Base-by-base conservation (phyloP, 2,329 filamentous ascomycete species). In the Xylaria sp. region DNA sequence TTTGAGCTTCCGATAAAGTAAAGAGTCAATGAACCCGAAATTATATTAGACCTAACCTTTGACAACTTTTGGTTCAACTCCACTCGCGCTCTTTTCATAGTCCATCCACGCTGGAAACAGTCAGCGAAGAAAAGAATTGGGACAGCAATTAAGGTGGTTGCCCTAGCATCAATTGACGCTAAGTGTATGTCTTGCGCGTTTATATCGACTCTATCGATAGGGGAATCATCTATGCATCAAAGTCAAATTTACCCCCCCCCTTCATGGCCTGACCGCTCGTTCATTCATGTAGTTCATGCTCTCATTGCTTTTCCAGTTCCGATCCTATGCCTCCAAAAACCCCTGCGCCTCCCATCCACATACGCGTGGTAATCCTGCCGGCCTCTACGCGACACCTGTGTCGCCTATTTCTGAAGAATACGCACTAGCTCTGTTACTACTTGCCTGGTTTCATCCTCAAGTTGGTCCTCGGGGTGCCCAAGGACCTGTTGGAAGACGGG, bases 401-500 rank as follows among this genome's bases (percentile, higher is more conserved):
- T 35, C 12, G 23, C 25, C 27, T 73, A 79, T 42, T 75, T 76
- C 2, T 73, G 70, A 16, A 79, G 70, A 23, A 70, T 63, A 18
- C 65, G 71, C 44, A 92, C 90, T 62, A 92, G 87, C 78, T 90
- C 86, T 74, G 88, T 83, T 53, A 95, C 84, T 75, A 91, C 84
- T 71, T 84, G 82, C 68, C 92, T 88, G 10, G 91, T 93, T 81
- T 91, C 89, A 9, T 88, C 85, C 75, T 92, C 90, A 50, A 96
- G 85, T 83, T 96, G 92, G 69, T 93, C 91, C 80, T 92, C 86
- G 1, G 92, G 92, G 57, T 89, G 86, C 66, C 86, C 84, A 65
- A 95, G 85, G 21, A 94, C 92, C 76, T 92, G 85, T 78, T 92
- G 88, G 74, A 96, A 92, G 68, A 94, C 81, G 13, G 88, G 86